phyloP scores from a whole-genome alignment of 176 grass and related monocot species.

The Musa schizocarpa region DNA sequence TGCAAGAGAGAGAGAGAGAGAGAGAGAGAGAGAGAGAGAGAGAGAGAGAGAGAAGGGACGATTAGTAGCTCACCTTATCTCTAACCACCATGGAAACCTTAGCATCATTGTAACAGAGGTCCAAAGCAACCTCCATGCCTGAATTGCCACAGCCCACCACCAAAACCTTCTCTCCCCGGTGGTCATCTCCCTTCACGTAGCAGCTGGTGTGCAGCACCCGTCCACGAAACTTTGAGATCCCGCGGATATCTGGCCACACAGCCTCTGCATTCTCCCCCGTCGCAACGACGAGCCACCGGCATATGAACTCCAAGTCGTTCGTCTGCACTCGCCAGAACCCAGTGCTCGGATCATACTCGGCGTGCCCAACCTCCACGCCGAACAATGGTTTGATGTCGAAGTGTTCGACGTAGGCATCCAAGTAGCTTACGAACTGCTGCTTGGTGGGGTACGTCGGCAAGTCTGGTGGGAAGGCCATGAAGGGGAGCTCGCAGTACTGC shows the following conservation, averaged over 20 bases:
- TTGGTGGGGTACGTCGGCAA: conserved; percentile 60
- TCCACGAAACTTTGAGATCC: conserved; percentile 30
- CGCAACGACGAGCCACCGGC: conserved; percentile 67
- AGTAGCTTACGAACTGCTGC: conserved; percentile 79
- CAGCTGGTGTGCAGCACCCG: conserved; percentile 53
- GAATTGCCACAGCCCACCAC: conserved; percentile 91
- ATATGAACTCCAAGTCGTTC: conserved; percentile 48
- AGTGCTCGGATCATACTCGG: conserved; percentile 42
- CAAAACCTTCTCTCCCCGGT: conserved; percentile 60
- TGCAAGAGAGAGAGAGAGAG: too few species aligned
- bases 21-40: too few species aligned
- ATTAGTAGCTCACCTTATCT: conserved; percentile 47
- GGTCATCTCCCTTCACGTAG: conserved; percentile 60
- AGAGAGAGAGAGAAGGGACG: too few species aligned
- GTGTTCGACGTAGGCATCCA: conserved; percentile 51
- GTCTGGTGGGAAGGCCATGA: conserved; percentile 43
- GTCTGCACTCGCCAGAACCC: conserved; percentile 53
- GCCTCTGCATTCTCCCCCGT: conserved; percentile 80
- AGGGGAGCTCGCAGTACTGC: conserved; percentile 65
- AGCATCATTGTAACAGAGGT: conserved; percentile 74
- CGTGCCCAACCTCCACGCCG: conserved; percentile 32
- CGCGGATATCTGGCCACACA: conserved; percentile 35
- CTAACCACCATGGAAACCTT: conserved; percentile 67
- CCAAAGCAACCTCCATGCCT: conserved; percentile 93
- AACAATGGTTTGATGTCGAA: conserved; percentile 49